Conservation (phyloP, 306 rosid species). For the Aeschynomene evenia region DNA sequence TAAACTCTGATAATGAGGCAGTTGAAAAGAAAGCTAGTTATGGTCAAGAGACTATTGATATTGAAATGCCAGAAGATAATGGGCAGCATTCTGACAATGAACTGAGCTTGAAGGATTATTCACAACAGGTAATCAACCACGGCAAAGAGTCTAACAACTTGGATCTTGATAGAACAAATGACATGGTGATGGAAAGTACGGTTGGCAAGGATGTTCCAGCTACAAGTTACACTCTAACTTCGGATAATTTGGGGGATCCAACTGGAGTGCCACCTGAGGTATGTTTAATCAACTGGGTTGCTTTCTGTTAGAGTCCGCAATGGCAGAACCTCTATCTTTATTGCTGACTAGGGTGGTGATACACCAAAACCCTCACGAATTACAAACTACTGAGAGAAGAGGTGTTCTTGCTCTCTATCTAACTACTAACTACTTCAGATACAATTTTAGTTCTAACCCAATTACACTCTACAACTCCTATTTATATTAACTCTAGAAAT, state of each 20-base stretch:
- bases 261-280: conserved; percentile 95
- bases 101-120: conserved; percentile 56
- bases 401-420: too few species aligned
- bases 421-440: too few species aligned
- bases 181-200: conserved; percentile 38
- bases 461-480: too few species aligned
- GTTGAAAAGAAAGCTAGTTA: conserved; percentile 44
- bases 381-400: too few species aligned
- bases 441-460: too few species aligned
- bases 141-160: conserved; percentile 40
- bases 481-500: too few species aligned
- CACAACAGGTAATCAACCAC: conserved; percentile 45
- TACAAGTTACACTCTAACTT: conserved; percentile 31
- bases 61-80: conserved; percentile 40
- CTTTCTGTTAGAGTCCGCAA: neutral
- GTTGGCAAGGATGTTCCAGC: conserved; percentile 45
- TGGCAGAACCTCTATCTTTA: too few species aligned
- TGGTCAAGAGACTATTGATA: conserved; percentile 37
- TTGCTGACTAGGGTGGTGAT: too few species aligned
- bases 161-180: conserved; percentile 49
- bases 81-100: conserved; percentile 79
- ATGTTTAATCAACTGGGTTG: conserved; percentile 19
- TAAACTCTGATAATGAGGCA: conserved; percentile 71
- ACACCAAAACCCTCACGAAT: too few species aligned
- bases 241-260: conserved; percentile 57